A percentile compares a stretch with the other conserved stretches of the same genome.
Conservation (phyloP, 495 filamentous ascomycete species). For the Aspergillus nidulans region DNA sequence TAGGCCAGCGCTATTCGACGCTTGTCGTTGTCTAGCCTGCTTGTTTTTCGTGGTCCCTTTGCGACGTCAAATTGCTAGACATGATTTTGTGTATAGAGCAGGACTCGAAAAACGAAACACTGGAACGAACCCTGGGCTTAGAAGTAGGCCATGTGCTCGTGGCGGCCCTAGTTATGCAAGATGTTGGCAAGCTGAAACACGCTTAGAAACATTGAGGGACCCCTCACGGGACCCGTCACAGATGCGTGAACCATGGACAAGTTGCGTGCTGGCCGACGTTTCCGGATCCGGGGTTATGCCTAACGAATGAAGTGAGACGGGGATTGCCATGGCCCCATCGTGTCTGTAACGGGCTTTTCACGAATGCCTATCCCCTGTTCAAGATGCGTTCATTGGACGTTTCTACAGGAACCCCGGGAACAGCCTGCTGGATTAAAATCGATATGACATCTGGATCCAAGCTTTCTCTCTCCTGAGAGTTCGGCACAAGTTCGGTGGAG, state of each 20-base stretch:
- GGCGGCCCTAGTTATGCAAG: no score
- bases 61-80: not conserved
- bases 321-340: not conserved
- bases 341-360: not conserved
- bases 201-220: not conserved
- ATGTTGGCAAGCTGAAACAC: not conserved
- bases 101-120: no score
- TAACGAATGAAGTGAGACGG: not conserved
- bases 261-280: not conserved
- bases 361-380: not conserved
- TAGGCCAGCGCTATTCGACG: not conserved
- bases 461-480: not conserved
- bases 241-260: not conserved
- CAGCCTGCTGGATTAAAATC: not conserved
- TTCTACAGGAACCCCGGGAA: not conserved
- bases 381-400: not conserved
- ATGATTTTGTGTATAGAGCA: not conserved
- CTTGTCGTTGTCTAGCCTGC: not conserved
- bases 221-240: no score
- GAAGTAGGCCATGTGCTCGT: no score
- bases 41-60: not conserved
- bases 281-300: constrained; percentile 1
- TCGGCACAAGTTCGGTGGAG: not conserved
- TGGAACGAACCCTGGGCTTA: no score
- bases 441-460: not conserved